Evolutionary conservation across 2,329 filamentous ascomycete species (phyloP).

Genomic region (Xylaria sp.): DNA sequence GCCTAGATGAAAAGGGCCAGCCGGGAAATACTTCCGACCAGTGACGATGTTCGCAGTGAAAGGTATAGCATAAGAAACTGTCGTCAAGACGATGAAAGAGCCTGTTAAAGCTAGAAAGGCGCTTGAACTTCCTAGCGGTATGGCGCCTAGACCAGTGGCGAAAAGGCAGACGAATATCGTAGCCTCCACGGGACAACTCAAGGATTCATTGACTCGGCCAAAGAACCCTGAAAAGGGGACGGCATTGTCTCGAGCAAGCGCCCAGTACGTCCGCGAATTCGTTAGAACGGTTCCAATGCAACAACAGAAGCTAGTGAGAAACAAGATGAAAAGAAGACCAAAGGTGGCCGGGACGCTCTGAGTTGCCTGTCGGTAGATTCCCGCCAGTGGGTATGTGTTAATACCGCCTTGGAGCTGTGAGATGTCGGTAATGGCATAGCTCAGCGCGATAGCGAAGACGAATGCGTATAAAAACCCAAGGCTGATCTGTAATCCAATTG

Average conservation of each 20-base stretch:
- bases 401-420: constrained; percentile 61
- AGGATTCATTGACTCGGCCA: constrained; percentile 61
- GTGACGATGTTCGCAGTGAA: constrained; percentile 63
- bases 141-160: constrained; percentile 65
- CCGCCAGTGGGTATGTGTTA: constrained; percentile 69
- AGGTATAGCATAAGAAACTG: constrained; percentile 63
- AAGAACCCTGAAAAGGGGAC: constrained; percentile 67
- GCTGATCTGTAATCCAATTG: constrained; percentile 61
- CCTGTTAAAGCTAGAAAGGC: constrained; percentile 68
- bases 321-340: constrained; percentile 67
- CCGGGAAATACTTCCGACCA: constrained; percentile 61
- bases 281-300: constrained; percentile 64
- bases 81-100: constrained; percentile 67
- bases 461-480: constrained; percentile 61
- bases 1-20: constrained; percentile 66
- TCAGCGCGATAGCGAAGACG: constrained; percentile 60
- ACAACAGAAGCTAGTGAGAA: constrained; percentile 62
- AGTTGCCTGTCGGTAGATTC: constrained; percentile 70
- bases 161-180: constrained; percentile 65
- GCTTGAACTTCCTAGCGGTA: constrained; percentile 64
- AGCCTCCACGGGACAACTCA: constrained; percentile 69
- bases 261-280: constrained; percentile 59
- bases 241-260: constrained; percentile 68
- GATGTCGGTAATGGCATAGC: constrained; percentile 68
- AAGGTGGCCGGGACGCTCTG: constrained; percentile 62